Percentiles rank a stretch among this genome's conserved stretches.
Conservation (phyloP, 2,329 filamentous ascomycete genomes). For the Sporothrix curviconia region DNA sequence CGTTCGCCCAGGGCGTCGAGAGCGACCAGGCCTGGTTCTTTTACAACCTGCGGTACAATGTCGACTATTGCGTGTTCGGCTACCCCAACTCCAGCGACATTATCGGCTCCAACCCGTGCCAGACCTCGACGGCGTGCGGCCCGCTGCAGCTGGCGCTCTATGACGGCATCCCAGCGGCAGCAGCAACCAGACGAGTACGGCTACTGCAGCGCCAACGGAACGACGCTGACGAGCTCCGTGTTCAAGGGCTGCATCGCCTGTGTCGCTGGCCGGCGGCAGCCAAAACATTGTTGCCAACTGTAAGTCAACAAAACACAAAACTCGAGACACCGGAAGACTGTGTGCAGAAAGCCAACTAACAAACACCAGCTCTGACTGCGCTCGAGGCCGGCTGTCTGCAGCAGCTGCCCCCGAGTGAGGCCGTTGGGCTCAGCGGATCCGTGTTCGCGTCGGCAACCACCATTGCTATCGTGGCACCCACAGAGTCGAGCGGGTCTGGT, state of each 20-base stretch:
- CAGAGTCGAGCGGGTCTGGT: conserved; percentile 17
- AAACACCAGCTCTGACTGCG: conserved; percentile 40
- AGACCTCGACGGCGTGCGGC: conserved; percentile 46
- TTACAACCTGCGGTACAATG: conserved; percentile 48
- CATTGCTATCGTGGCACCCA: conserved; percentile 32
- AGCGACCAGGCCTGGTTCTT: conserved; percentile 51
- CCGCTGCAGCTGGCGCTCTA: conserved; percentile 36
- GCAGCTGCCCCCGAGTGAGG: conserved; percentile 29
- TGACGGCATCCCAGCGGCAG: conserved; percentile 33
- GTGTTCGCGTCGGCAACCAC: conserved; percentile 22
- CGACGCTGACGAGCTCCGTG: conserved; percentile 28
- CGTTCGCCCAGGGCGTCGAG: conserved; percentile 39
- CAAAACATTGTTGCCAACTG: conserved; percentile 45
- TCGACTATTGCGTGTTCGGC: conserved; percentile 47
- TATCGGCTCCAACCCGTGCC: conserved; percentile 42
- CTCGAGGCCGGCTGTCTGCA: conserved; percentile 47
- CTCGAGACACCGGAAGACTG: too few relatives aligned
- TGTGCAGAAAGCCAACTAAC: background rate
- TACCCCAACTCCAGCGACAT: conserved; percentile 41
- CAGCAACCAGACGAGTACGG: conserved; percentile 32
- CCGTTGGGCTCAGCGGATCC: conserved; percentile 26
- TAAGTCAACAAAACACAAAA: conserved; percentile 30
- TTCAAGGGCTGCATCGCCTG: conserved; percentile 41
- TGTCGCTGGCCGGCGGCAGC: conserved; percentile 35
- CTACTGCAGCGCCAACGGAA: conserved; percentile 40